Base-by-base conservation (phyloP, 306 rosid genomes). In the Castanea crenata region DNA sequence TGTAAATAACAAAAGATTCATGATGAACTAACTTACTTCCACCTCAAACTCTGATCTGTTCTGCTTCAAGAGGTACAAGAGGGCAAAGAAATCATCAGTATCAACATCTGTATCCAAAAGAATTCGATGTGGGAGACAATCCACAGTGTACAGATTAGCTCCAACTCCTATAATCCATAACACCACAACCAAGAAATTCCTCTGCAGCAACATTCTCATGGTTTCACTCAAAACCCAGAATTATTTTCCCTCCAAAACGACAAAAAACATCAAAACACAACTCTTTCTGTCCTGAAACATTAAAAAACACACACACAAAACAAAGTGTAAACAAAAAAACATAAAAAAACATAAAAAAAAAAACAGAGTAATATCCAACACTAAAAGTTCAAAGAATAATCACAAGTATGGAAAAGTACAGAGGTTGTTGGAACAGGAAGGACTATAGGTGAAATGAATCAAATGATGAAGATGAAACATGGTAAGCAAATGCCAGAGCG, bases 101-200 rank as follows among this genome's bases (percentile, higher is more conserved):
- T 95, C 97, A 5, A 93, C 91, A 71, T 95, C 99, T 0, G 98
- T 87, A 75, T 95, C 98, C 88, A 93, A 76, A 18, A 95, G 92
- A 91, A 95, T 89, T 80, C 98, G 84, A 34, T 80, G 89, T 56
- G 94, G 90, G 32, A 74, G 77, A 51, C 76, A 91, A 59, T 88
- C 88, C 20, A 69, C 90, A 2, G 69, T 38, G 44, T n/a, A 70
- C 27, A 84, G 78, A 81, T 16, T 57, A 77, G 56, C 83, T 79
- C 85, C 80, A 69, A 68, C 72, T 80, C 59, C 93, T 35, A 85
- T 29, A 59, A 75, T 21, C 64, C 86, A 64, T 21, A 83, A 44
- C 18, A 79, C 34, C 3, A 74, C 78, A 62, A 75, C 65, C 84
- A 85, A 82, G 2, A 85, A 76, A 61, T 80, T 87, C 87, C 83